phyloP scores from a whole-genome alignment of 306 rosid species.

The Glycine latifolia region DNA sequence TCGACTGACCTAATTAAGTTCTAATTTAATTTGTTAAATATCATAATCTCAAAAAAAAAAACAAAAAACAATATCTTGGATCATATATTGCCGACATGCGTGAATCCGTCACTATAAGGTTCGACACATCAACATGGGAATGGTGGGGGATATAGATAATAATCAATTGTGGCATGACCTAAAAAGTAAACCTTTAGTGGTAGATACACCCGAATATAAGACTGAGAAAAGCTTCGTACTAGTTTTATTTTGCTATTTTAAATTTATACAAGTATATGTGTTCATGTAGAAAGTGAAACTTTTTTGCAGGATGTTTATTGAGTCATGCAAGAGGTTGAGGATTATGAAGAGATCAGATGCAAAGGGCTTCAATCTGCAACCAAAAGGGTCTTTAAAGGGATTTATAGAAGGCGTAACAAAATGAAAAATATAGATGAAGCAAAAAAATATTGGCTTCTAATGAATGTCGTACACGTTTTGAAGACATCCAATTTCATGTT shows the following conservation, averaged over 20 bases:
- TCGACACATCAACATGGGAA: slow-evolving; percentile 32
- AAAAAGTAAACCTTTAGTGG: slow-evolving; percentile 30
- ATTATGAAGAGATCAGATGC: slow-evolving; percentile 51
- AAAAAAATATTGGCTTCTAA: slow-evolving; percentile 40
- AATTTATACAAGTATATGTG: not conserved
- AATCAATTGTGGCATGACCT: slow-evolving; percentile 23
- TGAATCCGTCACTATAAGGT: slow-evolving; percentile 51
- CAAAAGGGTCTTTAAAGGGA: slow-evolving; percentile 59
- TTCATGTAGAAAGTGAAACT: not conserved
- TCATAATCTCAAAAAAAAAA: slow-evolving; percentile 25
- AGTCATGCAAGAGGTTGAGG: slow-evolving; percentile 85
- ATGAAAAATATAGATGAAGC: slow-evolving; percentile 22
- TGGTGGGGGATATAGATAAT: not conserved
- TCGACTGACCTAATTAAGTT: slow-evolving; percentile 37
- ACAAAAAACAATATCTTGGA: slow-evolving; percentile 40
- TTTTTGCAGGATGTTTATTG: slow-evolving; percentile 74
- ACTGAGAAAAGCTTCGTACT: not conserved
- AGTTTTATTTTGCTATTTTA: not conserved
- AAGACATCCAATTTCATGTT: slow-evolving; percentile 33
- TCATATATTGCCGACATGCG: slow-evolving; percentile 53
- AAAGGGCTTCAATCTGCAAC: slow-evolving; percentile 66
- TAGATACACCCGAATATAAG: slow-evolving; percentile 1
- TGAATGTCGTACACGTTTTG: slow-evolving; percentile 28
- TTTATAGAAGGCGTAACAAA: slow-evolving; percentile 44
- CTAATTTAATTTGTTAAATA: not conserved